These are phyloP conservation scores for Candida dubliniensis DNA, from an alignment of 1,139 yeast genomes.

Conservation along the genomic window DNA sequence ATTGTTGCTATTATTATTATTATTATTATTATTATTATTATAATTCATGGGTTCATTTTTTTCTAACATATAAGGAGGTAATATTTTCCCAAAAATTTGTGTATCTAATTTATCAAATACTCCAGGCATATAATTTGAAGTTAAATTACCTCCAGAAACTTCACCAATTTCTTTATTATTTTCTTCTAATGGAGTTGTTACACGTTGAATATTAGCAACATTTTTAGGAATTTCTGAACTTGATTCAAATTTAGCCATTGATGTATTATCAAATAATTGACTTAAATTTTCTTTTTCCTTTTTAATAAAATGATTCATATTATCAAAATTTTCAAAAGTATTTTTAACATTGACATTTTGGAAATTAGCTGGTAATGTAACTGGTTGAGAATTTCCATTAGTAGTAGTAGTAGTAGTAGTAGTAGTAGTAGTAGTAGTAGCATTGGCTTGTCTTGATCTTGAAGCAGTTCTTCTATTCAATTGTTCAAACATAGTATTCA, in stretches of 20 bases:
- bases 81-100: constrained; percentile 76
- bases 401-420: neutral
- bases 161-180: constrained; percentile 13
- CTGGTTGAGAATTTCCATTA: neutral
- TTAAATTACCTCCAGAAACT: constrained; percentile 11
- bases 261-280: constrained; percentile 15
- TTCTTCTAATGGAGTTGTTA: constrained; percentile 9
- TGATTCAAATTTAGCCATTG: constrained; percentile 14
- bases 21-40: constrained; percentile 6
- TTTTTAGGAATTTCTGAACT: constrained; percentile 12
- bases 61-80: constrained; percentile 80
- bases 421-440: neutral
- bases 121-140: constrained; percentile 60
- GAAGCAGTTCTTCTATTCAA: constrained; percentile 66
- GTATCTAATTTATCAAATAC: constrained; percentile 81
- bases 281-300: constrained; percentile 10
- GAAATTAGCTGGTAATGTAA: constrained; percentile 9
- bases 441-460: constrained; percentile 22
- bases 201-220: constrained; percentile 6
- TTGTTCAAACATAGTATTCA: constrained; percentile 80
- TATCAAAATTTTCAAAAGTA: constrained; percentile 36
- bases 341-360: constrained; percentile 25
- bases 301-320: constrained; percentile 29
- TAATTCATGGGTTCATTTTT: constrained; percentile 19
- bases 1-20: constrained; percentile 1